These are phyloP conservation scores for Capsella bursapastoris DNA, from an alignment of 345 rosid species.

Conservation along the genomic window DNA sequence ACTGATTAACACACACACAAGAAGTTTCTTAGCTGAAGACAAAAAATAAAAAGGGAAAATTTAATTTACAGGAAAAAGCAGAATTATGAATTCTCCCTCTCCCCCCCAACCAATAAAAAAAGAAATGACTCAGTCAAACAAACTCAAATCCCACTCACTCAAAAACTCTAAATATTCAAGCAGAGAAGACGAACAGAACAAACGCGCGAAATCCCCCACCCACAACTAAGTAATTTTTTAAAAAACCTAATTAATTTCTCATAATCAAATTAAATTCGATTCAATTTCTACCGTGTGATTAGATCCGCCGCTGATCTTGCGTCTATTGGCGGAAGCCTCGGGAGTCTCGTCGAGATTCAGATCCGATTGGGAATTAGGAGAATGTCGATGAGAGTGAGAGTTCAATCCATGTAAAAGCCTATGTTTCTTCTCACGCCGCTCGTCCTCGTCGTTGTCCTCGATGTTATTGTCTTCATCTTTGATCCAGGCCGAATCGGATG, in stretches of 20 bases:
- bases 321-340: slow-evolving; percentile 46
- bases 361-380: slow-evolving; percentile 48
- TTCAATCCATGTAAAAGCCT: slow-evolving; percentile 69
- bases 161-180: slow-evolving; percentile 35
- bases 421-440: slow-evolving; percentile 76
- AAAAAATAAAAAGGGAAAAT: slow-evolving; percentile 19
- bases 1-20: slow-evolving; percentile 42
- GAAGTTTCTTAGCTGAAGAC: slow-evolving; percentile 31
- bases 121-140: slow-evolving; percentile 63
- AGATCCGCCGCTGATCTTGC: slow-evolving; percentile 67
- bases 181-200: slow-evolving; percentile 41
- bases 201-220: slow-evolving; percentile 61
- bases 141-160: slow-evolving; percentile 49
- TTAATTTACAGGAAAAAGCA: slow-evolving; percentile 39
- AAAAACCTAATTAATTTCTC: slow-evolving; percentile 31
- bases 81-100: slow-evolving; percentile 37
- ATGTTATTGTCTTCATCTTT: slow-evolving; percentile 33
- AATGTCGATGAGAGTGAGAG: slow-evolving; percentile 47
- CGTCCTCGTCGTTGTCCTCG: slow-evolving; percentile 65
- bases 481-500: slow-evolving; percentile 43
- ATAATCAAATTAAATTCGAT: background rate
- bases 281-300: slow-evolving; percentile 53
- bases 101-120: slow-evolving; percentile 31
- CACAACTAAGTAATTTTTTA: background rate
- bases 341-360: slow-evolving; percentile 52